These are phyloP conservation scores for rapeseed (Brassica napus) DNA, from an alignment of 345 rosid species.

Conservation along the genomic window Da-Ae NC_063434.1:9570501-9571000, in stretches of 20 bases:
- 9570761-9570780: not conserved
- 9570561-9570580: not conserved
- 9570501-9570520: not conserved
- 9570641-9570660: constrained; percentile 16
- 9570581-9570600: not conserved
- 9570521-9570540: not conserved
- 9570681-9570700: constrained; percentile 11
- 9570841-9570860: constrained; percentile 20
- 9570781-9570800: constrained; percentile 26
- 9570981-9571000: constrained; percentile 13
- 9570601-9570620: not conserved
- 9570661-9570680: not conserved
- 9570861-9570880: constrained; percentile 35
- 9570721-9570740: not conserved
- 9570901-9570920: constrained; percentile 27
- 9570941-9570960: constrained; percentile 15
- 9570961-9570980: not conserved
- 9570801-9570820: not conserved
- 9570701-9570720: not conserved
- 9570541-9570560: not conserved
- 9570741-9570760: constrained; percentile 1
- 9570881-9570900: constrained; percentile 37
- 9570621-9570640: constrained; percentile 9
- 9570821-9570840: constrained; percentile 14
- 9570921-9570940: constrained; percentile 13